Evolutionary conservation across 2,329 filamentous ascomycete genomes (phyloP).

Genomic region (Aspergillus phoenicis): DNA sequence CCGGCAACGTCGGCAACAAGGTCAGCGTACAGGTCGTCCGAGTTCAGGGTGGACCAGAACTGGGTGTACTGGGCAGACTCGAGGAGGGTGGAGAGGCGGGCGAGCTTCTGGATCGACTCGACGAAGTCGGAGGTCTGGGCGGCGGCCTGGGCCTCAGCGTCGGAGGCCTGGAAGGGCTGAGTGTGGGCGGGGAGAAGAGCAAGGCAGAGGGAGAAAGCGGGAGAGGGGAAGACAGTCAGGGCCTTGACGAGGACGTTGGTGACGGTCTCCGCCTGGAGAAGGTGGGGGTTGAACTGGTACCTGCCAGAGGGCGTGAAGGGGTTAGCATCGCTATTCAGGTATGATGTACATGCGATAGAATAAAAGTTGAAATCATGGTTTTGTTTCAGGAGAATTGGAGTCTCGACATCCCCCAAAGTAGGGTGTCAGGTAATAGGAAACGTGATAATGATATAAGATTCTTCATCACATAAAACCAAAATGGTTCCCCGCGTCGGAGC

Average conservation of each 20-base stretch:
- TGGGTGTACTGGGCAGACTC: conserved; percentile 84
- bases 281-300: conserved; percentile 99
- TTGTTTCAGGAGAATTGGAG: conserved; percentile 68
- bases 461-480: conserved; percentile 66
- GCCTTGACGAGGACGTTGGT: conserved; percentile 99
- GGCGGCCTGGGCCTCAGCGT: conserved; percentile 44
- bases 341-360: neutral
- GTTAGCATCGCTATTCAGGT: neutral
- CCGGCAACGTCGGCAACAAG: conserved; percentile 90
- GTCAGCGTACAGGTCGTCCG: conserved; percentile 93
- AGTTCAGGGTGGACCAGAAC: conserved; percentile 93
- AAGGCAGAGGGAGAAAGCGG: conserved; percentile 91
- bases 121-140: conserved; percentile 59
- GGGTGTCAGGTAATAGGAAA: conserved; percentile 97
- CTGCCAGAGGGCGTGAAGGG: conserved; percentile 51
- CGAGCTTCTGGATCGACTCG: conserved; percentile 89
- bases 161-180: conserved; percentile 62
- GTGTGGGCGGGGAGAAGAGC: conserved; percentile 88
- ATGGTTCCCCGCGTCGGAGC: conserved; percentile 7
- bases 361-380: conserved; percentile 14
- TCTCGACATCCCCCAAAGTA: conserved; percentile 65
- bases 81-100: conserved; percentile 80
- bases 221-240: conserved; percentile 92
- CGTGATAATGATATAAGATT: conserved; percentile 65
- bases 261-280: conserved; percentile 92